Evolutionary conservation across 2,329 filamentous ascomycete species (phyloP), one percentile per base, ranked within the genome.

Genomic region (Ceratocystis alfenasii): DNA sequence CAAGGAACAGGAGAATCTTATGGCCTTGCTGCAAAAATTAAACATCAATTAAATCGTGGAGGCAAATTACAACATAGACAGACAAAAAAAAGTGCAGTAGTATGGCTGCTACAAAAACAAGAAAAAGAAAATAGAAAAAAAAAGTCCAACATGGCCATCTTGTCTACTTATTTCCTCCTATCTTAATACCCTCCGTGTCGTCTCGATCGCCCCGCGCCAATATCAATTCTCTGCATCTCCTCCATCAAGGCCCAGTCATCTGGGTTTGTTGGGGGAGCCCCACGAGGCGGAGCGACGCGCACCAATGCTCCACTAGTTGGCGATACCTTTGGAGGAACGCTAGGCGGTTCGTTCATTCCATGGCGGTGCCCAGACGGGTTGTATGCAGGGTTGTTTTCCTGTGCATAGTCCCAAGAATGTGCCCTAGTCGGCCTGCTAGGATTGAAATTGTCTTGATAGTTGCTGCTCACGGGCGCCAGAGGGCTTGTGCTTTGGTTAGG

Each of bases 211-310:
- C 83, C 84, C 28, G 77, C 77, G n/a, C 85, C 85, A 69, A 87
- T 81, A 70, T 87, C 84, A 68, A 87, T 87, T 61, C 79, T 78
- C 70, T 81, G 84, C 79, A 92, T 82, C 75, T 92, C 88, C 69
- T 89, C 79, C 74, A 87, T 81, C 64, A 92, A 75, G 22, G 86
- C 83, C 74, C 80, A 79, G 69, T 83, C 78, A 66, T 80, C 80
- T 30, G 17, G 73, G 75, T 63, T 74, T 76, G 44, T 75, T 75
- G 4, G 74, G 75, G 33, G 71, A 67, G 50, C 22, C 5, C 15
- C 70, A 68, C 2, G 72, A 72, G 2, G 70, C 70, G 65, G 70
- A 68, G 60, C 64, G 69, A 72, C 71, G 1, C 68, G 55, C 7
- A 69, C 66, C 62, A 74, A 69, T 36, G 71, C 73, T 41, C 76